Base-by-base conservation (phyloP, 1,139 yeast genomes). In the Candida labiduridarum region DNA sequence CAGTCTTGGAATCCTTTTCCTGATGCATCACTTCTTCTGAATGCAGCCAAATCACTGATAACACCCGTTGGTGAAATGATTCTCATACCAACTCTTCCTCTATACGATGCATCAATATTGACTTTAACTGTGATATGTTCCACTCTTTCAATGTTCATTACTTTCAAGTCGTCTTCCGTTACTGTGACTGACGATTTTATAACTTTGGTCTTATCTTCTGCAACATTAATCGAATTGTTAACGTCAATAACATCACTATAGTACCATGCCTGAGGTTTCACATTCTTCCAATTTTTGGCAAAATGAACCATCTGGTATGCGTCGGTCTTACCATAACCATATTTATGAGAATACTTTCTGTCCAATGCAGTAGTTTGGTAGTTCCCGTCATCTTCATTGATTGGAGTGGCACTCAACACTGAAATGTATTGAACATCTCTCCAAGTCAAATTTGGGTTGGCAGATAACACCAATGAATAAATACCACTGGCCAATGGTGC, bases 401-500 rank as follows among this genome's bases (percentile, higher is more conserved):
- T 72, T 34, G 87, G 86, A n/a, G 80, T 80, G 1, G 97, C 86
- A 43, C 90, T 79, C 48, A 85, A 71, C 14, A 92, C 85, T 2
- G 89, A 81, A 14, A 95, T 76, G 61, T 91, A 89, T 69, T 95
- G 99, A 52, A 92, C 76, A 64, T 95, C 99, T 65, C 99, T 82
- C 99, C 99, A 95, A 0, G 97, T 89, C 53, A 95, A 78, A 4
- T 85, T 78, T 0, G 97, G 96, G 56, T 96, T 87, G 1, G 84
- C 90, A 59, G 87, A 84, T 47, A 94, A 74, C 1, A 89, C 89
- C 49, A 95, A 74, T 0, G 98, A 82, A 65, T 88, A 90, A 0
- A 95, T 80, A 18, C 99, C 99, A 0, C 98, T 97, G 0, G 98
- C 99, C 50, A 95, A 77, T 0, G 99, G 99, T 0, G 99, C 99